phyloP scores from a whole-genome alignment of 2,329 filamentous ascomycete genomes.

The Ophiostoma angusticollis region DNA sequence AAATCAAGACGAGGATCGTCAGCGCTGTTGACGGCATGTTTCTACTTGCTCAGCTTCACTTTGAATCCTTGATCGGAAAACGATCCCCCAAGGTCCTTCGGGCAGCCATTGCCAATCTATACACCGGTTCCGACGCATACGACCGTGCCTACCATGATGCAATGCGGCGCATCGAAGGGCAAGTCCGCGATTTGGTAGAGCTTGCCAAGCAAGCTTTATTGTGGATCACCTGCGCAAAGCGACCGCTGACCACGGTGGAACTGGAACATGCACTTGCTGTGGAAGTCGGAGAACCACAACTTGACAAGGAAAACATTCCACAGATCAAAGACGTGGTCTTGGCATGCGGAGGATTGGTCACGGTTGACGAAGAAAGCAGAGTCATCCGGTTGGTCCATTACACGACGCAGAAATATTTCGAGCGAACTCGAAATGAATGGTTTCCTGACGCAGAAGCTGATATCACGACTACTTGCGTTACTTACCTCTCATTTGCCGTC shows the following conservation, averaged over 20 bases:
- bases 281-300: not conserved
- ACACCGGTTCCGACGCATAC: not conserved
- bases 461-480: not conserved
- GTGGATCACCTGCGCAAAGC: conserved; percentile 1
- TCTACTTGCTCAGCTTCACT: not conserved
- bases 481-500: not conserved
- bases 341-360: not conserved
- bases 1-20: not conserved
- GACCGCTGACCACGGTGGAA: not conserved
- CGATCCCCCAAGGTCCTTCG: not conserved
- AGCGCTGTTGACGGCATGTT: not conserved
- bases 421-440: not conserved
- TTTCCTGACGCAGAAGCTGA: not conserved
- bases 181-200: not conserved
- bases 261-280: not conserved
- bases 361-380: not conserved
- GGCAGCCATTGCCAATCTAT: not conserved
- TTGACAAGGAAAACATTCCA: not conserved
- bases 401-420: conserved; percentile 1
- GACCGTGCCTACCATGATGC: not conserved
- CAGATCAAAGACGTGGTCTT: not conserved
- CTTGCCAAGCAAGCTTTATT: not conserved
- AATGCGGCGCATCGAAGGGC: conserved; percentile 1
- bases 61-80: not conserved
- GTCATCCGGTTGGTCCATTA: conserved; percentile 1